phyloP scores from a whole-genome alignment of 73 alveolate species.

The Symbiodinium pilosum region DNA sequence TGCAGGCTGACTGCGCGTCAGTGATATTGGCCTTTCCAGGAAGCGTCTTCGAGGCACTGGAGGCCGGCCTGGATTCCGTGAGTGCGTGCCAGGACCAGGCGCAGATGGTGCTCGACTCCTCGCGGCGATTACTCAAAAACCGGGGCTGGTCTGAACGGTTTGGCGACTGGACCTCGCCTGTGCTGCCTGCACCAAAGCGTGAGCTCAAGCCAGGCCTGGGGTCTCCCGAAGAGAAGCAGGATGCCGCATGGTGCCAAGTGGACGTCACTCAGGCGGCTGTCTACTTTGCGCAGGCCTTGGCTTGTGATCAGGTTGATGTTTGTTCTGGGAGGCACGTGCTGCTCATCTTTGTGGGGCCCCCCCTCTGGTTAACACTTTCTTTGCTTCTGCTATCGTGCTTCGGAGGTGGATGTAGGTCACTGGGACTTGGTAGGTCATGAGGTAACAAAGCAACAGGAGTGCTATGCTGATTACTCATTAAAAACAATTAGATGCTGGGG shows the following conservation, averaged over 20 bases:
- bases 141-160: neutral
- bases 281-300: neutral
- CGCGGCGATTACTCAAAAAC: neutral
- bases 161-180: neutral
- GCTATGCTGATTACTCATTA: no score
- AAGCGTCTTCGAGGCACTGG: neutral
- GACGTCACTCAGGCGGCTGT: neutral
- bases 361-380: no score
- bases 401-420: no score
- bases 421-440: no score
- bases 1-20: neutral
- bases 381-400: no score
- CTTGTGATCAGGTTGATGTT: no score
- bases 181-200: neutral
- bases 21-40: neutral
- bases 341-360: no score
- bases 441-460: no score
- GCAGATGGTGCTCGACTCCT: neutral
- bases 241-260: constrained; percentile 1
- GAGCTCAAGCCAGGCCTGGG: neutral
- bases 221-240: neutral
- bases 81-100: neutral
- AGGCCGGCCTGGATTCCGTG: neutral
- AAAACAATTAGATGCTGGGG: no score
- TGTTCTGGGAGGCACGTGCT: no score